A percentile compares a stretch with the other conserved stretches of the same genome.
Evolutionary conservation across 371 early-diverging fungal species (phyloP).

Genomic region (Haplosporangium sp.): DNA sequence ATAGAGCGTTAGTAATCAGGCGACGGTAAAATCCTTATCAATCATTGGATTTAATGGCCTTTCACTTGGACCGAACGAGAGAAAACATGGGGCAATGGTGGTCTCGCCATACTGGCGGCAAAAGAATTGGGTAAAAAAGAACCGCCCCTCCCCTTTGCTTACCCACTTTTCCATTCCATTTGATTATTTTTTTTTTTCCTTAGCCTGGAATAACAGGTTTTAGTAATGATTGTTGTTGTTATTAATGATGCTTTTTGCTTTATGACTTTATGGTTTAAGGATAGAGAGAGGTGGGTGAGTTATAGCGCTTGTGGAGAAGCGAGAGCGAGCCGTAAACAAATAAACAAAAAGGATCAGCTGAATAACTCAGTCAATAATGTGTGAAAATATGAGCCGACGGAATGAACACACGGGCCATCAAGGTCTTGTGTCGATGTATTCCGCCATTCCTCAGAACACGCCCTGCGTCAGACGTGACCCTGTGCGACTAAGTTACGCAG

Average conservation of each 20-base stretch:
- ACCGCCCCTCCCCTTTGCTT: not conserved
- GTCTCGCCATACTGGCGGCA: not conserved
- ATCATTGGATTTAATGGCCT: not conserved
- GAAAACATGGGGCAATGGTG: not conserved
- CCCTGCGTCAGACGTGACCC: not conserved
- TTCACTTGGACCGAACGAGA: not conserved
- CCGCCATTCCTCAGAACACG: not conserved
- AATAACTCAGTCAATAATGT: not conserved
- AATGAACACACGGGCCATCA: not conserved
- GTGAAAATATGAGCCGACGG: not conserved
- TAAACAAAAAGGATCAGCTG: not conserved
- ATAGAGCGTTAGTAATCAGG: too few relatives aligned
- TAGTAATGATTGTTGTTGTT: not conserved
- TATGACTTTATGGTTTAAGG: not conserved
- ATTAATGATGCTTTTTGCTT: too few relatives aligned
- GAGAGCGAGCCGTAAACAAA: constrained; percentile 1
- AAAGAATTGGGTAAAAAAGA: not conserved
- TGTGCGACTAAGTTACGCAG: not conserved
- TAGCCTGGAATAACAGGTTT: not conserved
- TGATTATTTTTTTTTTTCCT: not conserved
- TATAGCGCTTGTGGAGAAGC: not conserved
- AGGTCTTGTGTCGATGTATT: constrained; percentile 1
- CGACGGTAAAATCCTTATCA: not conserved
- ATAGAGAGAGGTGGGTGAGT: not conserved
- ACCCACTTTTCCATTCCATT: too few relatives aligned